Base-by-base conservation (phyloP, 768 basidiomycete genomes). In the Sporobolomyces roseus region DNA sequence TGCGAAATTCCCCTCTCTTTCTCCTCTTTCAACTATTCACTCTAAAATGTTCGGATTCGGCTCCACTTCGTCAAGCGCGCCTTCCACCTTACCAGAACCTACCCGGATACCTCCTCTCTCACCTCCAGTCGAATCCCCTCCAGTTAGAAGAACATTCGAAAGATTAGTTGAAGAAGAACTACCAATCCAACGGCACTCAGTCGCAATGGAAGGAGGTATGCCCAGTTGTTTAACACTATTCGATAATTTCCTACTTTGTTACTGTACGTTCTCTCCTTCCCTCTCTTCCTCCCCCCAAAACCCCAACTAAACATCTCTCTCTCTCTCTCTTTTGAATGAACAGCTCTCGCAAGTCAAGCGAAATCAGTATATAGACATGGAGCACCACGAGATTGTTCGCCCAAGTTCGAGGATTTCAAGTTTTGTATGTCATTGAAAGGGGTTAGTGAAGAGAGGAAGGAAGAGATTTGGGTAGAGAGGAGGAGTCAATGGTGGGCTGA, bases 401-500 rank as follows among this genome's bases (percentile, higher is more conserved):
- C 83, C 51, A 93, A 94, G 77, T 83, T 87, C 77, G 87, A 91
- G 65, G 93, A 94, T 75, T 93, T 94, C 83, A 96, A 96, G 79
- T 94, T 90, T 79, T 99, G 94, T 80, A 81, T 94, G 81, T 87
- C 86, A 68, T 80, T 88, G 68, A 94, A 92, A 79, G 82, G 84
- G 17, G 81, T 90, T 78, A 83, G 87, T 60, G 85, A 86, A 21
- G 91, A 93, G 63, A 84, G 87, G 74, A 85, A 85, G 76, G 83
- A 88, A 35, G 85, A 90, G 58, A 85, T 85, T 5, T 99, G 93
- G 93, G 86, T 98, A 64, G 83, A 82, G 55, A 83, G 88, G 23
- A 82, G 90, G 61, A 94, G 94, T 3, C 91, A 93, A 77, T 93
- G 93, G 92, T 96, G 93, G 94, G 91, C 93, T 7, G 80, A 82